These are phyloP conservation scores for Amaranthus cruentus DNA, from an alignment of 148 eudicot species.

Conservation along the genomic window DNA sequence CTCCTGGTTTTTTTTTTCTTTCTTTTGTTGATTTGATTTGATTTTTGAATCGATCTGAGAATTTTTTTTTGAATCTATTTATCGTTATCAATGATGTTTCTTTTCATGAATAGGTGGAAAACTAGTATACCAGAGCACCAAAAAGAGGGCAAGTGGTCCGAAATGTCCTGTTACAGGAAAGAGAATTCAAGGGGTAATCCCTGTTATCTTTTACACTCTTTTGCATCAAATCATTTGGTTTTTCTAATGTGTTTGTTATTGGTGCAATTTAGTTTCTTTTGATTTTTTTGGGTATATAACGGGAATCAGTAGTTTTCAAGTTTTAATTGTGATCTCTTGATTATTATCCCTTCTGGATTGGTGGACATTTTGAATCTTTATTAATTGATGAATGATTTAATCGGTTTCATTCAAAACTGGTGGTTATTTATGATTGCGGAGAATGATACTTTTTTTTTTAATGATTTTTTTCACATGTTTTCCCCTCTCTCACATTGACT, in stretches of 20 bases:
- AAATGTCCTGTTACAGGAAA: constrained; percentile 79
- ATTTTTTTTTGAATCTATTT: not conserved
- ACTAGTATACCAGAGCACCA: constrained; percentile 51
- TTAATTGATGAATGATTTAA: too few species aligned
- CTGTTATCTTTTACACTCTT: not conserved
- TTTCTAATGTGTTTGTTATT: not conserved
- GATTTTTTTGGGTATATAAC: not conserved
- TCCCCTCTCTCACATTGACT: too few species aligned
- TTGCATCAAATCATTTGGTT: not conserved
- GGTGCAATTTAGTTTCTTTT: not conserved
- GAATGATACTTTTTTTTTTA: too few species aligned
- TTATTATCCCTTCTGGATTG: too few species aligned
- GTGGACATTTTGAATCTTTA: too few species aligned
- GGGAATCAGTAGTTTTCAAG: too few species aligned
- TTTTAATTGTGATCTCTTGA: too few species aligned
- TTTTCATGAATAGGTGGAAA: constrained; percentile 45
- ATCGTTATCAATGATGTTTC: not conserved
- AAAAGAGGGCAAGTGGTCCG: constrained; percentile 77
- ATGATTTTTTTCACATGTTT: too few species aligned
- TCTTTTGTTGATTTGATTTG: not conserved
- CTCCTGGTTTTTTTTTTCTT: constrained; percentile 41
- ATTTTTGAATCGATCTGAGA: not conserved
- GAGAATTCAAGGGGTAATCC: constrained; percentile 74
- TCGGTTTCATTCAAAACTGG: too few species aligned
- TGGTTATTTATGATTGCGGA: too few species aligned